Percentiles rank a stretch among this genome's conserved stretches.
phyloP scores from a whole-genome alignment of 164 flowering plant species.

The Piper betle region DNA sequence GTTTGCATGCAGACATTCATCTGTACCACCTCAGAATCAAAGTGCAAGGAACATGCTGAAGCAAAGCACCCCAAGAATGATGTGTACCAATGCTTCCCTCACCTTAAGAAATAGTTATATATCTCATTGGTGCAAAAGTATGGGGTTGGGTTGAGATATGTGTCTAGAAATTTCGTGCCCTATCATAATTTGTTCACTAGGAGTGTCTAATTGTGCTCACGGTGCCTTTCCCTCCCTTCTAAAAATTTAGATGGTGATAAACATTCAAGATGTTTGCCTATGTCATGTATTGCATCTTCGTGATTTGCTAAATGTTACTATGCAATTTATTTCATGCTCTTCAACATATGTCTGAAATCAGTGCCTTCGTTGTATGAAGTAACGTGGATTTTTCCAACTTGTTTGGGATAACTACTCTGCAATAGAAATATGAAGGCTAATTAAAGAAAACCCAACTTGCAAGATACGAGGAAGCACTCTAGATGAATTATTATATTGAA shows the following conservation, averaged over 20 bases:
- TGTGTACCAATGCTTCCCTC: constrained; percentile 38
- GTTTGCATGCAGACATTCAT: constrained; percentile 67
- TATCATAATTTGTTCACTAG: background rate
- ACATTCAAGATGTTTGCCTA: background rate
- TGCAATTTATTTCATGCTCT: too few relatives aligned
- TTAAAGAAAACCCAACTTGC: too few relatives aligned
- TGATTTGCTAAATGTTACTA: too few relatives aligned
- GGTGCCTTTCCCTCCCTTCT: background rate
- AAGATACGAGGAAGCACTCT: too few relatives aligned
- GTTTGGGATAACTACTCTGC: too few relatives aligned
- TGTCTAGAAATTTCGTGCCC: background rate
- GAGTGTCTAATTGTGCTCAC: background rate
- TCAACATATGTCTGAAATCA: too few relatives aligned
- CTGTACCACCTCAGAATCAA: constrained; percentile 55
- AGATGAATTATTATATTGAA: too few relatives aligned
- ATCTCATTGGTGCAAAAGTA: background rate
- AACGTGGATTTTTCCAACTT: too few relatives aligned
- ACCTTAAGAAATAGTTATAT: constrained; percentile 27
- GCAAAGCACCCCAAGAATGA: constrained; percentile 55
- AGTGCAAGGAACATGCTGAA: constrained; percentile 59
- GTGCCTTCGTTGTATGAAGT: too few relatives aligned
- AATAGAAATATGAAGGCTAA: too few relatives aligned
- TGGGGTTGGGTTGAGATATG: background rate
- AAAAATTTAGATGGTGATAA: background rate
- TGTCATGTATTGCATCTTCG: background rate